phyloP scores from a whole-genome alignment of 257 asterid genomes.

The Petrea volubilis region DNA sequence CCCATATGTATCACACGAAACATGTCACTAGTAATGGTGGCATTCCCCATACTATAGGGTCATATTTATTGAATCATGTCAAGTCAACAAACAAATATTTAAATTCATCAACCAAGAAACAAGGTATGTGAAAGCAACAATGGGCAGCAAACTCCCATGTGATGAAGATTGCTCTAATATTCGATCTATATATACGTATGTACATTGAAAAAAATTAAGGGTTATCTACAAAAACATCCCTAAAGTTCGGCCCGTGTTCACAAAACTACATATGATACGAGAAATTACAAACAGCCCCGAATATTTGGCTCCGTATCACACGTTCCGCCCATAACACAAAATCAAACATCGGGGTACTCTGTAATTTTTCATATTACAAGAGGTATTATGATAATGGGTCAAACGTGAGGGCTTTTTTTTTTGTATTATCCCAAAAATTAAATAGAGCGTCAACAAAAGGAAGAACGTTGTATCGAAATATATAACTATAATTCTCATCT shows the following conservation, averaged over 20 bases:
- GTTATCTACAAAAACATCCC: too few relatives aligned
- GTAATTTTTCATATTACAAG: too few relatives aligned
- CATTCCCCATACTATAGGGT: background rate
- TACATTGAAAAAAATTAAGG: conserved; percentile 46
- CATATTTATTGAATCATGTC: background rate
- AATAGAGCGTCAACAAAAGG: background rate
- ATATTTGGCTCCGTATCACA: too few relatives aligned
- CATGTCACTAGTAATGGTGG: background rate
- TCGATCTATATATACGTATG: conserved; percentile 19
- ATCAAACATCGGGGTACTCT: too few relatives aligned
- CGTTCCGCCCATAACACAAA: too few relatives aligned
- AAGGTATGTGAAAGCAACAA: background rate
- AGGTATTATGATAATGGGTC: too few relatives aligned
- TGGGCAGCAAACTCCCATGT: conserved; percentile 1
- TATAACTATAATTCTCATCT: conserved; percentile 36
- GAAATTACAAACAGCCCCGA: too few relatives aligned
- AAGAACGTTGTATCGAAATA: conserved; percentile 6
- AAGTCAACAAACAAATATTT: background rate
- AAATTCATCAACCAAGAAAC: background rate
- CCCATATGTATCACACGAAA: background rate
- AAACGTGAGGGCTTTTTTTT: too few relatives aligned
- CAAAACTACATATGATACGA: too few relatives aligned
- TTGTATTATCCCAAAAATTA: too few relatives aligned
- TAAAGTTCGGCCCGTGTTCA: too few relatives aligned
- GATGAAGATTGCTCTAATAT: conserved; percentile 20